Evolutionary conservation across 2,329 filamentous ascomycete species (phyloP), one percentile per base, ranked within the genome.

Genomic region (Sporothrix pallida): DNA sequence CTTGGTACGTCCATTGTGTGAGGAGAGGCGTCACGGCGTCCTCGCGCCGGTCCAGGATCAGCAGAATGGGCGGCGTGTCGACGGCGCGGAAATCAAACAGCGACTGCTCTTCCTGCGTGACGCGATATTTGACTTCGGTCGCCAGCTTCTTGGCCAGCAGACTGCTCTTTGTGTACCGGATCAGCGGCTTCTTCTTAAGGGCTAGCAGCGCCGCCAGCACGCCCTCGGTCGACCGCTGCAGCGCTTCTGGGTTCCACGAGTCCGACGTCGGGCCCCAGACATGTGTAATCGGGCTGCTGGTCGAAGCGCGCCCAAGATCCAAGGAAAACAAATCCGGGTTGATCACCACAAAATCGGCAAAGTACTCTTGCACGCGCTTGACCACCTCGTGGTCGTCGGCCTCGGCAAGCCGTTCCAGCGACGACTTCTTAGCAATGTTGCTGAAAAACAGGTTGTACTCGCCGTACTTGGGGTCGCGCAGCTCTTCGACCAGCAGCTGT

Each of bases 1-100:
- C 96, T 83, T 99, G 96, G 80, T 99, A 99, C 37, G 96, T 99
- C 96, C 96, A 99, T 81, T 99, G 96, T 2, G 94, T 97, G 68
- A 99, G 87, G 12, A 99, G 85, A 0, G 96, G 96, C 3, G 96
- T 99, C 70, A 98, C 92, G 0, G 96, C 95, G 79, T 99, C 96
- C 80, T 98, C 95, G 81, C 96, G 89, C 58, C 96, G 90, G 82
- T 99, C 96, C 44, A 99, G 84, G 72, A 99, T 89, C 48, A 99
- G 87, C 15, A 99, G 86, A 78, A 99, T 95, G 0, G 97, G 96
- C 9, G 95, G 93, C 0, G 96, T 99, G 81, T 99, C 96, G 71
- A 95, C 92, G 81, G 94, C 95, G 76, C 95, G 89, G 81, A 99
- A 99, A 81, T 98, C 95, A 82, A 99, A 99, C 10, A 99, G 85